Evolutionary conservation across 2,329 filamentous ascomycete genomes (phyloP).

Genomic region (Penicillium sp.): DNA sequence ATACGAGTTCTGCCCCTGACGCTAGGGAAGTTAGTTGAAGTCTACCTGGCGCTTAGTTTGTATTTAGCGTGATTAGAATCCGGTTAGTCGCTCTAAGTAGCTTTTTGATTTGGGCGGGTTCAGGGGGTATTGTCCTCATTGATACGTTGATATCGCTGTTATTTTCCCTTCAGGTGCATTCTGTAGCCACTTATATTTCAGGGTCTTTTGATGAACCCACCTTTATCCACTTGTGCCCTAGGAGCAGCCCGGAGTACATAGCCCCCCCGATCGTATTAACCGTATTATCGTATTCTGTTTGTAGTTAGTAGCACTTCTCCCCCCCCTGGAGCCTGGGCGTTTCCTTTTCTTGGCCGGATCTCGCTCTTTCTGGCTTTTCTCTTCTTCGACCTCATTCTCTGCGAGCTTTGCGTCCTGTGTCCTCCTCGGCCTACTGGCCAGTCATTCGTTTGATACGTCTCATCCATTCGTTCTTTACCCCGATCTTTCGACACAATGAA

Average conservation of each 20-base stretch:
- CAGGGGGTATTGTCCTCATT: neutral
- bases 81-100: conserved; percentile 2
- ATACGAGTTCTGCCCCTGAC: conserved; percentile 14
- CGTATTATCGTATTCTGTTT: conserved; percentile 4
- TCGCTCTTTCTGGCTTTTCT: conserved; percentile 8
- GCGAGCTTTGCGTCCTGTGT: conserved; percentile 23
- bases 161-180: no score
- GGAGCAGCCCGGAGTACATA: no score
- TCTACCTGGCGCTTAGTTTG: neutral
- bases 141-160: neutral
- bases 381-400: conserved; percentile 21
- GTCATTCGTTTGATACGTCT: conserved; percentile 17
- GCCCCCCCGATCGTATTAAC: neutral
- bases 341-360: conserved; percentile 16
- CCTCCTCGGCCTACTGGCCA: conserved; percentile 22
- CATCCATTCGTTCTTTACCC: conserved; percentile 14
- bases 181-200: no score
- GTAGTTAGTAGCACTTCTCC: conserved; percentile 11
- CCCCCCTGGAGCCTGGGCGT: neutral
- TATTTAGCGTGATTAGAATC: neutral
- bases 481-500: conserved; percentile 29
- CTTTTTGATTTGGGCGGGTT: neutral
- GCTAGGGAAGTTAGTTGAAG: conserved; percentile 10
- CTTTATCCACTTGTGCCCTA: no score
- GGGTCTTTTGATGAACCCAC: no score